These are phyloP conservation scores for Calocybe gangraenosa DNA, from an alignment of 768 basidiomycete genomes.

Conservation along the genomic window DNA sequence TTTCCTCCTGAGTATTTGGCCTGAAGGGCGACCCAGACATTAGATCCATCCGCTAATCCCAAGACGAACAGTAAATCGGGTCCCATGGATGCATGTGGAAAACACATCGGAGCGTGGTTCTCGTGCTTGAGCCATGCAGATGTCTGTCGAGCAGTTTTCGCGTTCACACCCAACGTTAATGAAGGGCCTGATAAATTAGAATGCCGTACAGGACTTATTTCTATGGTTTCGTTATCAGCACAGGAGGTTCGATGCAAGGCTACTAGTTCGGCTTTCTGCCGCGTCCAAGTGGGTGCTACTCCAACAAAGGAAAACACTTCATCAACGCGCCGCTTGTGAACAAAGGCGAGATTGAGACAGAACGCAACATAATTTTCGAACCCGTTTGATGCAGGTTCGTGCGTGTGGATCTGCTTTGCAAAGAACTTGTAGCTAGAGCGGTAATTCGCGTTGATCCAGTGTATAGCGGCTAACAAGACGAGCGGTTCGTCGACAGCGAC, in stretches of 20 bases:
- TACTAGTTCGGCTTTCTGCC: conserved; percentile 33
- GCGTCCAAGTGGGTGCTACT: conserved; percentile 30
- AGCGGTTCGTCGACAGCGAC: conserved; percentile 41
- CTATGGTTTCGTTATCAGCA: conserved; percentile 14
- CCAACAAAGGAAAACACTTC: conserved; percentile 35
- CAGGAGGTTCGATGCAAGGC: conserved; percentile 24
- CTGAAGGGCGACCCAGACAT: conserved; percentile 41
- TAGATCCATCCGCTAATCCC: conserved; percentile 26
- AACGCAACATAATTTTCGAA: conserved; percentile 43
- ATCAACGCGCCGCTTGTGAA: conserved; percentile 22
- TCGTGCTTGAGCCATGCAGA: conserved; percentile 31
- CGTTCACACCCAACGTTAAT: conserved; percentile 32
- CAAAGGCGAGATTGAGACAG: conserved; percentile 36
- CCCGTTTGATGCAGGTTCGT: conserved; percentile 33
- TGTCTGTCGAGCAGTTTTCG: conserved; percentile 29
- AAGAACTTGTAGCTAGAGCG: conserved; percentile 33
- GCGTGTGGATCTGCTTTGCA: conserved; percentile 28
- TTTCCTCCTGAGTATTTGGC: conserved; percentile 34
- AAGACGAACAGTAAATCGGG: conserved; percentile 40
- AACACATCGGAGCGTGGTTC: conserved; percentile 31
- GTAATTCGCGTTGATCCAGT: conserved; percentile 35
- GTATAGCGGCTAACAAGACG: conserved; percentile 36
- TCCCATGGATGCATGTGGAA: conserved; percentile 37
- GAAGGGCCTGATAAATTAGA: conserved; percentile 29
- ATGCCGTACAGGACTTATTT: conserved; percentile 25